Conservation (phyloP, 192 early-diverging fungal species). For the Lunasporangiospora selenospora region DNA sequence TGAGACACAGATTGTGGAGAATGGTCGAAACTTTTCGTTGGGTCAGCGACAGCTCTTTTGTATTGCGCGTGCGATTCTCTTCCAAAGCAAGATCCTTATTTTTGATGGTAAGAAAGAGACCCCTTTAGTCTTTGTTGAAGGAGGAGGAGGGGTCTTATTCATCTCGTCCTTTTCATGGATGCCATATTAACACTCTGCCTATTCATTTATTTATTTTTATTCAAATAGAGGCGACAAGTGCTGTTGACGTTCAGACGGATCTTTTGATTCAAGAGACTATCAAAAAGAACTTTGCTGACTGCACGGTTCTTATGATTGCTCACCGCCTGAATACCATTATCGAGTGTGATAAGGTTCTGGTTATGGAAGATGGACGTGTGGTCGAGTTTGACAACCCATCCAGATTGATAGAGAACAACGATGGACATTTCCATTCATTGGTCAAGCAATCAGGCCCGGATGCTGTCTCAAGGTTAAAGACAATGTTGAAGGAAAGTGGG, state of each 20-base stretch:
- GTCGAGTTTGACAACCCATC: slow-evolving; percentile 51
- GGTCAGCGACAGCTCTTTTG: slow-evolving; percentile 68
- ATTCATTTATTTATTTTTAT: neutral
- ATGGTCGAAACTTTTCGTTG: slow-evolving; percentile 63
- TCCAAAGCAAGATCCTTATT: slow-evolving; percentile 61
- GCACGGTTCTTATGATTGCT: slow-evolving; percentile 72
- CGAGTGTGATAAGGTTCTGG: slow-evolving; percentile 61
- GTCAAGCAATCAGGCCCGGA: slow-evolving; percentile 45
- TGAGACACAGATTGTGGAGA: slow-evolving; percentile 47
- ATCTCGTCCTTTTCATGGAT: neutral
- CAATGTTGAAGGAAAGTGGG: slow-evolving; percentile 41
- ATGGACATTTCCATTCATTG: slow-evolving; percentile 49
- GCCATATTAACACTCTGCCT: neutral
- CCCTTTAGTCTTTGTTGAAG: neutral
- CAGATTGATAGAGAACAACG: slow-evolving; percentile 44
- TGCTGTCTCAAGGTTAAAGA: slow-evolving; percentile 30
- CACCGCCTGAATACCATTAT: slow-evolving; percentile 65
- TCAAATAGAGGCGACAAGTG: slow-evolving; percentile 57
- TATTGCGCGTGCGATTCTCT: slow-evolving; percentile 66
- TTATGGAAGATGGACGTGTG: slow-evolving; percentile 56
- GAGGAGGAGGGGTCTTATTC: no score
- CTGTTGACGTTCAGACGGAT: slow-evolving; percentile 59
- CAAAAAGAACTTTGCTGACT: slow-evolving; percentile 53
- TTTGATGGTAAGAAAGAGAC: slow-evolving; percentile 71
- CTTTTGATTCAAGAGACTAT: slow-evolving; percentile 58